A percentile compares a stretch with the other conserved stretches of the same genome.
These are phyloP conservation scores for Collybia mongolica DNA, from an alignment of 768 basidiomycete genomes.

Conservation along the genomic window DNA sequence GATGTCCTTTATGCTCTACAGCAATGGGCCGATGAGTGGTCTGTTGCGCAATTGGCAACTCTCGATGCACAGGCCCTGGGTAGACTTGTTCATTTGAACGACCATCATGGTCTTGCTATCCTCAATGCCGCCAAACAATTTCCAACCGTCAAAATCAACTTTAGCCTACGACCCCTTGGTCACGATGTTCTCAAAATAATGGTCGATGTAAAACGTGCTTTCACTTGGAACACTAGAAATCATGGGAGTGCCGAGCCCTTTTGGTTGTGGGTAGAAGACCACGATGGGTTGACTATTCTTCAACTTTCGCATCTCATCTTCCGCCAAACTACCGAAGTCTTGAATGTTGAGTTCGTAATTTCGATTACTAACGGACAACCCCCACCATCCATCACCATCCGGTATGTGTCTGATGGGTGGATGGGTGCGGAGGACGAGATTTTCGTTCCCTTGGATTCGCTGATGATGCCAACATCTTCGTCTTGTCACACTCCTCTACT, in stretches of 20 bases:
- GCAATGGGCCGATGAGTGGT: constrained; percentile 78
- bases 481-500: constrained; percentile 60
- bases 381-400: constrained; percentile 69
- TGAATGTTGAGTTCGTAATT: constrained; percentile 79
- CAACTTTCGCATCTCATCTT: constrained; percentile 76
- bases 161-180: constrained; percentile 77
- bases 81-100: constrained; percentile 81
- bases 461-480: constrained; percentile 73
- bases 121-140: constrained; percentile 81
- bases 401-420: constrained; percentile 90
- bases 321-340: constrained; percentile 54
- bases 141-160: constrained; percentile 66
- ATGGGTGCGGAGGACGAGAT: constrained; percentile 84
- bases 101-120: constrained; percentile 77
- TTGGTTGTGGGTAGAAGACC: constrained; percentile 95
- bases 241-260: constrained; percentile 85
- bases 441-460: constrained; percentile 55
- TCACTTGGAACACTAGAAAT: constrained; percentile 76
- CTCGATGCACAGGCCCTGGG: constrained; percentile 73
- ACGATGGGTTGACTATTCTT: constrained; percentile 75
- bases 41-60: constrained; percentile 67
- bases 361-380: constrained; percentile 59
- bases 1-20: constrained; percentile 80
- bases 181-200: constrained; percentile 80
- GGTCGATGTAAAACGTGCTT: constrained; percentile 61